phyloP scores from a whole-genome alignment of 768 basidiomycete species.

The Lactarius evosmus region DNA sequence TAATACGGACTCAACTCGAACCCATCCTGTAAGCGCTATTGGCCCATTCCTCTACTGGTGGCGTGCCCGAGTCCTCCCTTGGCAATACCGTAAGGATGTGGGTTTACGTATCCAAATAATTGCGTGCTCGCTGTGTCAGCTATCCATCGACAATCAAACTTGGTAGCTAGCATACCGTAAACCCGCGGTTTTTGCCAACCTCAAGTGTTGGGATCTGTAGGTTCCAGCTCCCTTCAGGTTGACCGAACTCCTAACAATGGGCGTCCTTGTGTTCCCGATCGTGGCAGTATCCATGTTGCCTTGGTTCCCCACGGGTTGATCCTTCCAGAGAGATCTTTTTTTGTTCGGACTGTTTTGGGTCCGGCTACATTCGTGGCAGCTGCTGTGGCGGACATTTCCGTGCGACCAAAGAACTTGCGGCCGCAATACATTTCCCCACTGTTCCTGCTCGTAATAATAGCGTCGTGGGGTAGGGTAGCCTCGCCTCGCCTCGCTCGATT shows the following conservation, averaged over 20 bases:
- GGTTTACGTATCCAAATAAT: not conserved
- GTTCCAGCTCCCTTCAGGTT: not conserved
- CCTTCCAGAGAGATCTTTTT: not conserved
- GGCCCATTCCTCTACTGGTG: not conserved
- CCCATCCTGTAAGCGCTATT: not conserved
- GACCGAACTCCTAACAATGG: not conserved
- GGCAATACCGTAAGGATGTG: not conserved
- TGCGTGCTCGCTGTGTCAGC: not conserved
- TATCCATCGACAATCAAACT: not conserved
- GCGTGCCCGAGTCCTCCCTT: not conserved
- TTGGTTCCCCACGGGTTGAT: not conserved
- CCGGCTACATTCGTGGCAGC: not conserved
- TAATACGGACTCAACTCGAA: not conserved
- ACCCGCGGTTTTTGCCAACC: not conserved
- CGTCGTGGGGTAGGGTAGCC: not conserved
- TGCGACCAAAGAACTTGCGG: not conserved
- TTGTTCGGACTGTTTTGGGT: not conserved
- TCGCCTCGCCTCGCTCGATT: not conserved
- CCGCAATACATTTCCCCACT: not conserved
- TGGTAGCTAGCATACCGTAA: not conserved
- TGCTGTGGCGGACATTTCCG: not conserved
- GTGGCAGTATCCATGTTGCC: not conserved
- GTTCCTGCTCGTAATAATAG: constrained; percentile 1
- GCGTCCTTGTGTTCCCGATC: not conserved
- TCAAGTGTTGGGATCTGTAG: not conserved